Conservation (phyloP, 106 monocot species). For the Apostasia shenzhenica region DNA sequence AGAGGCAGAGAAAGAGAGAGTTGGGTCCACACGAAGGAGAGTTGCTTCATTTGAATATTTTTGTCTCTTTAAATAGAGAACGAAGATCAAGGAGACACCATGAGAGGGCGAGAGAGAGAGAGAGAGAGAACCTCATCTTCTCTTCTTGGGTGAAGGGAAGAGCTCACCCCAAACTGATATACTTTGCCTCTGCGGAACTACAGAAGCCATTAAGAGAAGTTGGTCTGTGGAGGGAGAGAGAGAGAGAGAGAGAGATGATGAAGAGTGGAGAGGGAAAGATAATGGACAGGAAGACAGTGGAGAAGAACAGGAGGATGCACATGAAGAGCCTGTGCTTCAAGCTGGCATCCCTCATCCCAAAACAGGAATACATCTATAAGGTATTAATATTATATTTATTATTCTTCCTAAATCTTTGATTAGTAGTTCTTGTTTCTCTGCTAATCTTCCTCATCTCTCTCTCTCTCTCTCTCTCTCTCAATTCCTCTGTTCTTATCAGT, state of each 20-base stretch:
- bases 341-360: slow-evolving; percentile 19
- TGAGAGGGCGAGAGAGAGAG: too few relatives aligned
- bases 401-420: too few relatives aligned
- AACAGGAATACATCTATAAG: slow-evolving; percentile 6
- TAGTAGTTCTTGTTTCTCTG: too few relatives aligned
- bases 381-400: not conserved
- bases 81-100: too few relatives aligned
- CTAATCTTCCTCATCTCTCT: too few relatives aligned
- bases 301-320: slow-evolving; percentile 27
- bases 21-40: too few relatives aligned
- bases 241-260: slow-evolving; percentile 5
- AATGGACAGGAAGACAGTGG: slow-evolving; percentile 19
- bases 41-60: too few relatives aligned
- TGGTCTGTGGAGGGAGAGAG: too few relatives aligned
- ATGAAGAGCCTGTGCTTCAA: slow-evolving; percentile 26
- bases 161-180: not conserved
- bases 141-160: not conserved
- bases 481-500: too few relatives aligned
- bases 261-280: not conserved
- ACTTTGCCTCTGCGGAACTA: not conserved
- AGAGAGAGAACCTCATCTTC: too few relatives aligned
- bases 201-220: not conserved
- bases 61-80: too few relatives aligned
- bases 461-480: not conserved
- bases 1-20: too few relatives aligned